phyloP scores from a whole-genome alignment of 805 yeast species.

The Yarrowia osloensis region DNA sequence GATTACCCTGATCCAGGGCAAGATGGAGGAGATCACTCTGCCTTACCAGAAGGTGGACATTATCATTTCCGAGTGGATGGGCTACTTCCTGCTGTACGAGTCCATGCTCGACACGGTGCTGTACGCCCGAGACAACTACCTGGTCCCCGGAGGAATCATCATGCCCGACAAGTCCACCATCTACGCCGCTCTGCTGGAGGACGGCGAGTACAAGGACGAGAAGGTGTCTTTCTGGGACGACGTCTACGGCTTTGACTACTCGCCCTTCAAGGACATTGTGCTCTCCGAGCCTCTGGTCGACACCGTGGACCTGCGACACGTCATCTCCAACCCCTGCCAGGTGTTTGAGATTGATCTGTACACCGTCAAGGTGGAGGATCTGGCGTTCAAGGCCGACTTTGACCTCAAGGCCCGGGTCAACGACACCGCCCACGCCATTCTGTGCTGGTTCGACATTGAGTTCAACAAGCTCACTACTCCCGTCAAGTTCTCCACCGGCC shows the following conservation, averaged over 20 bases:
- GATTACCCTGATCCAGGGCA: conserved; percentile 87
- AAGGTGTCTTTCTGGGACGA: conserved; percentile 94
- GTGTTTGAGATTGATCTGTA: conserved; percentile 84
- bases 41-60: conserved; percentile 91
- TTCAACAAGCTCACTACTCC: conserved; percentile 59
- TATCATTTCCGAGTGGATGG: conserved; percentile 99
- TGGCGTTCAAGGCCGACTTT: conserved; percentile 74
- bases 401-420: conserved; percentile 69
- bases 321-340: conserved; percentile 70
- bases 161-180: conserved; percentile 93
- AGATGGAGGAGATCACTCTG: conserved; percentile 83
- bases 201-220: conserved; percentile 86
- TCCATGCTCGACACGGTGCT: conserved; percentile 97
- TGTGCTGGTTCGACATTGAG: conserved; percentile 93
- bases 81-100: conserved; percentile 92
- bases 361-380: conserved; percentile 79
- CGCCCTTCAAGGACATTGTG: conserved; percentile 84
- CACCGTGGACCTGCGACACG: conserved; percentile 77
- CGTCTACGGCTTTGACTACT: conserved; percentile 94
- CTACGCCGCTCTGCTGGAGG: conserved; percentile 90
- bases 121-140: conserved; percentile 87
- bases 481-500: conserved; percentile 87
- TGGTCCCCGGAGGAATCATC: conserved; percentile 78
- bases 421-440: conserved; percentile 83
- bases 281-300: conserved; percentile 95